Percentiles rank a stretch among this genome's conserved stretches.
These are phyloP conservation scores for Ophidiomyces ophidiicola DNA, from an alignment of 2,329 filamentous ascomycete species.

Conservation along the genomic window DNA sequence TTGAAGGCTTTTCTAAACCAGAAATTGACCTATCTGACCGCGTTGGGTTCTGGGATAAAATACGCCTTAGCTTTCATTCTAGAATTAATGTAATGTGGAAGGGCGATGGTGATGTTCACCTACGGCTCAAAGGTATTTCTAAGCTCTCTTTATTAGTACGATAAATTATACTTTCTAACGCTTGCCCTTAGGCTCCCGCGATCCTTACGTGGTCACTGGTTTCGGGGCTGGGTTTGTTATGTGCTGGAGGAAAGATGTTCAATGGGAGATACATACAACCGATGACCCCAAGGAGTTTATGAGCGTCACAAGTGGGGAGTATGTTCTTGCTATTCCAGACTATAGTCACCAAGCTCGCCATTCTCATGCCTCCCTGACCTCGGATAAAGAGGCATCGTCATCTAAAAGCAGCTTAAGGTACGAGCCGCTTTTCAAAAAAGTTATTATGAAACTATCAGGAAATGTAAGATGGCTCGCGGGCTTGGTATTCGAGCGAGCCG, in stretches of 20 bases:
- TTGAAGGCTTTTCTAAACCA: slow-evolving; percentile 94
- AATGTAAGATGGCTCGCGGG: slow-evolving; percentile 89
- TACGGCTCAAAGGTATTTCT: slow-evolving; percentile 66
- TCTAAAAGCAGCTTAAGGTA: slow-evolving; percentile 40
- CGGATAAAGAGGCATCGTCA: slow-evolving; percentile 47
- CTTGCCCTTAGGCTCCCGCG: slow-evolving; percentile 49
- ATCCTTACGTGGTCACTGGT: slow-evolving; percentile 86
- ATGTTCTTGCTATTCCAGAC: slow-evolving; percentile 86
- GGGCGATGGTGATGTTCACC: slow-evolving; percentile 86
- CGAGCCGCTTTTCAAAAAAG: slow-evolving; percentile 88
- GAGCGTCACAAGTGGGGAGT: slow-evolving; percentile 90
- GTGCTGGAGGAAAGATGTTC: slow-evolving; percentile 95
- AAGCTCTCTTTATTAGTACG: neutral
- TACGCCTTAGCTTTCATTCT: slow-evolving; percentile 86
- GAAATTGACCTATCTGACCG: slow-evolving; percentile 86
- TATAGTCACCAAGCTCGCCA: slow-evolving; percentile 77
- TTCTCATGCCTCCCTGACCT: slow-evolving; percentile 34
- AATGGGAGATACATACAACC: slow-evolving; percentile 70
- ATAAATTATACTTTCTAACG: slow-evolving; percentile 12
- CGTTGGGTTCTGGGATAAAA: slow-evolving; percentile 98
- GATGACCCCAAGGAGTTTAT: slow-evolving; percentile 88
- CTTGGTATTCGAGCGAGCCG: slow-evolving; percentile 78
- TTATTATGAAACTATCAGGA: slow-evolving; percentile 95
- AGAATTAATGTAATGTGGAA: slow-evolving; percentile 82
- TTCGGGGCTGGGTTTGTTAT: slow-evolving; percentile 91